phyloP scores from a whole-genome alignment of 768 basidiomycete genomes.

The Boletus tylopilopsis region DNA sequence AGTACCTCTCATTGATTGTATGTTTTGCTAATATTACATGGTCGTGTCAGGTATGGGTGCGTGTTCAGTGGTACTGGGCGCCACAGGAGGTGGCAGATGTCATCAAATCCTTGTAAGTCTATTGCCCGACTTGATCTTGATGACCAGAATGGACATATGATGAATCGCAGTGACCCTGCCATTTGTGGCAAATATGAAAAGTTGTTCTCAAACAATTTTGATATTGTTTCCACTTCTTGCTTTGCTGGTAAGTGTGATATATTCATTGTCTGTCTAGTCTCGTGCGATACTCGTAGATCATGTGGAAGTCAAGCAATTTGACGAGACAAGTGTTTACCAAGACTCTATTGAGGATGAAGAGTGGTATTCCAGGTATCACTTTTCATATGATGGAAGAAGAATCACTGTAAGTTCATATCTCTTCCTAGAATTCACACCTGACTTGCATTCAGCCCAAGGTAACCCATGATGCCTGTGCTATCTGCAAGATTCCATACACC shows the following conservation, averaged over 20 bases:
- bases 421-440: background rate
- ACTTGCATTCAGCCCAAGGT: constrained; percentile 39
- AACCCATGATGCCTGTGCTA: constrained; percentile 33
- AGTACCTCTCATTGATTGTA: background rate
- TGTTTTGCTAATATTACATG: background rate
- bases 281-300: constrained; percentile 27
- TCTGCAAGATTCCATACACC: constrained; percentile 45
- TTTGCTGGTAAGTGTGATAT: constrained; percentile 43
- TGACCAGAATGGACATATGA: background rate
- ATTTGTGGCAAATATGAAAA: constrained; percentile 47
- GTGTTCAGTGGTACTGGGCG: constrained; percentile 55
- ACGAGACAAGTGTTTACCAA: constrained; percentile 39
- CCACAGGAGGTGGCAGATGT: constrained; percentile 42
- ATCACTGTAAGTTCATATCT: constrained; percentile 33
- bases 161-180: constrained; percentile 39
- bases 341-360: constrained; percentile 34
- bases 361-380: constrained; percentile 48
- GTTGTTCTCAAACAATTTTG: constrained; percentile 45
- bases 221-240: constrained; percentile 42
- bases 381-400: constrained; percentile 32
- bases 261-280: background rate
- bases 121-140: background rate
- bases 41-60: constrained; percentile 45
- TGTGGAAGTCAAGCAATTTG: constrained; percentile 32
- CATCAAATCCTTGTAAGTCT: constrained; percentile 49